Evolutionary conservation across 768 basidiomycete species (phyloP).

Genomic region (Auricularia auricula-judae): DNA sequence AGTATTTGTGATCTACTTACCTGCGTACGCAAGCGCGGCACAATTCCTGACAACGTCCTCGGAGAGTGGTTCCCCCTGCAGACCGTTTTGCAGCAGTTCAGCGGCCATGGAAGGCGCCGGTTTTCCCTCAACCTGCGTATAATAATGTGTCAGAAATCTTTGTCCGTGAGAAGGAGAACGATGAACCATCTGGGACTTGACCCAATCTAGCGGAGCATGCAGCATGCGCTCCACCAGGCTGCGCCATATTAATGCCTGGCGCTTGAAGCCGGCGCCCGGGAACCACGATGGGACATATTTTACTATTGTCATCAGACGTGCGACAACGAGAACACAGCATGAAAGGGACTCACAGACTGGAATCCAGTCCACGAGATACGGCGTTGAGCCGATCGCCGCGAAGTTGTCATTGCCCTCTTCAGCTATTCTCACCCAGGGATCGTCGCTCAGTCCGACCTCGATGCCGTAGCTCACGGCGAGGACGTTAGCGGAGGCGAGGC

Average conservation of each 20-base stretch:
- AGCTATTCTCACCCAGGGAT: slow-evolving; percentile 33
- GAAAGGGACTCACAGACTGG: slow-evolving; percentile 17
- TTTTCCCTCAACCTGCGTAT: not conserved
- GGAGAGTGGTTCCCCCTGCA: not conserved
- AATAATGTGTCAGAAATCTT: not conserved
- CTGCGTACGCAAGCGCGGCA: not conserved
- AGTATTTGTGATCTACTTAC: not conserved
- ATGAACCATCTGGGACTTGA: not conserved
- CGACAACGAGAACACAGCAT: not conserved
- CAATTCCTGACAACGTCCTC: not conserved
- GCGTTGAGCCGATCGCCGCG: slow-evolving; percentile 21
- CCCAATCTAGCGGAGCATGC: slow-evolving; percentile 2
- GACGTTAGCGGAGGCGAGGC: slow-evolving; percentile 29
- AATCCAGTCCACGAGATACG: slow-evolving; percentile 35
- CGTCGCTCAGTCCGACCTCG: slow-evolving; percentile 25
- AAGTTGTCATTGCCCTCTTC: slow-evolving; percentile 27
- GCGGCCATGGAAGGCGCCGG: not conserved
- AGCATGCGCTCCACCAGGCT: not conserved
- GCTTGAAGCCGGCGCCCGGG: slow-evolving; percentile 58
- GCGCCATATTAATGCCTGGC: slow-evolving; percentile 39
- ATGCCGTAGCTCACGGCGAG: slow-evolving; percentile 39
- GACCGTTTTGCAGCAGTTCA: not conserved
- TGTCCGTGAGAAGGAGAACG: not conserved
- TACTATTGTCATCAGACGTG: slow-evolving; percentile 2
- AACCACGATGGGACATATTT: slow-evolving; percentile 51